A percentile compares a stretch with the other conserved stretches of the same genome.
These are phyloP conservation scores for Lachnum nothofagi DNA, from an alignment of 2,329 filamentous ascomycete genomes.

Conservation along the genomic window DNA sequence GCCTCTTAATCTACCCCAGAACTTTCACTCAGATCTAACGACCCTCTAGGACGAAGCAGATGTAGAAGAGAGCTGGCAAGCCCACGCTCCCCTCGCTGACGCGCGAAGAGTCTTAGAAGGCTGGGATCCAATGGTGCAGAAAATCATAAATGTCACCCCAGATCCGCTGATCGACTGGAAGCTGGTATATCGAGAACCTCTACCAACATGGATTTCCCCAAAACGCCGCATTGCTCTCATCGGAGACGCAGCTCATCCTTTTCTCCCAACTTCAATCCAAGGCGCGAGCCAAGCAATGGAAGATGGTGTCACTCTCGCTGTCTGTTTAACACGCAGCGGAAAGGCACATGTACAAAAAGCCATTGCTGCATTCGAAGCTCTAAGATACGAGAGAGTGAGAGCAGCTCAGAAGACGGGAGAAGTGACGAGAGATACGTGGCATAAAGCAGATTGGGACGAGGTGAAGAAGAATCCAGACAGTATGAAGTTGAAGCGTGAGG, in stretches of 20 bases:
- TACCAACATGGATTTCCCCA: slow-evolving; percentile 19
- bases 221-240: slow-evolving; percentile 45
- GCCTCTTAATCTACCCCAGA: not conserved
- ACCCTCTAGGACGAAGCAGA: slow-evolving; percentile 33
- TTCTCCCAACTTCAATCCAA: slow-evolving; percentile 44
- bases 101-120: slow-evolving; percentile 18
- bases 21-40: not conserved
- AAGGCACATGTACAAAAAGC: slow-evolving; percentile 19
- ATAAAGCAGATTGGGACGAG: slow-evolving; percentile 24
- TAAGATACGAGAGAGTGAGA: slow-evolving; percentile 23
- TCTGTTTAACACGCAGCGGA: slow-evolving; percentile 28
- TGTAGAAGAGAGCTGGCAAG: slow-evolving; percentile 43
- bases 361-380: slow-evolving; percentile 18
- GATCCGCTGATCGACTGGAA: slow-evolving; percentile 30
- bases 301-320: slow-evolving; percentile 35
- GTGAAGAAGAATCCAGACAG: slow-evolving; percentile 24
- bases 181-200: slow-evolving; percentile 29
- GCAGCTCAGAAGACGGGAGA: slow-evolving; percentile 26
- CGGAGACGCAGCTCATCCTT: slow-evolving; percentile 65
- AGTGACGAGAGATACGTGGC: slow-evolving; percentile 21
- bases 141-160: slow-evolving; percentile 24
- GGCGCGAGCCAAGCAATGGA: slow-evolving; percentile 37
- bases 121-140: slow-evolving; percentile 25
- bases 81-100: slow-evolving; percentile 13
- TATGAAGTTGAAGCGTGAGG: slow-evolving; percentile 18